Evolutionary conservation across 139 green algal genomes (phyloP).

Genomic region (Monoraphidium neglectum): DNA sequence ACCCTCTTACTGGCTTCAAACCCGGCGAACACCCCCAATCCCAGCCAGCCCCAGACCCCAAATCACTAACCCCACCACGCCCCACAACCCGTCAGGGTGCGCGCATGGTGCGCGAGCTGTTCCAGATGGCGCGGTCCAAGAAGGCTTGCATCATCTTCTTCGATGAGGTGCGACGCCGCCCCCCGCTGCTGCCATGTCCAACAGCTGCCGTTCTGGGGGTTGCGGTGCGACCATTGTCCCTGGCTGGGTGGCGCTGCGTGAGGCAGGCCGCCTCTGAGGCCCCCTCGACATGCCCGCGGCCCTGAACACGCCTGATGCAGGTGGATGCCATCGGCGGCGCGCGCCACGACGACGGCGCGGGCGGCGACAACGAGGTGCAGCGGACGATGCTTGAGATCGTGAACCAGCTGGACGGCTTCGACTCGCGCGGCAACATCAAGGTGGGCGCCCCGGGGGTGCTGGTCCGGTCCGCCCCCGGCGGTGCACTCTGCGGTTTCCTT

Average conservation of each 20-base stretch:
- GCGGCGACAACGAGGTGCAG: conserved; percentile 99
- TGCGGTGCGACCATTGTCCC: no score
- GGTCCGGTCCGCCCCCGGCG: no score
- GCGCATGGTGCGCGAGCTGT: conserved; percentile 96
- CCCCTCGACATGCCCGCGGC: no score
- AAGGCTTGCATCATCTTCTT: conserved; percentile 99
- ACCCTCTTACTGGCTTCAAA: no score
- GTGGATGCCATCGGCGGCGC: conserved; percentile 59
- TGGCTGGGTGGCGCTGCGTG: no score
- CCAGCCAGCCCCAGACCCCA: no score
- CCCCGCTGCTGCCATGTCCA: no score
- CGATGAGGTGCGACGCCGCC: conserved; percentile 87
- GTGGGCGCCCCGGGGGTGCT: conserved; percentile 34
- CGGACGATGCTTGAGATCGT: conserved; percentile 99
- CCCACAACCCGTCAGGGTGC: conserved; percentile 63
- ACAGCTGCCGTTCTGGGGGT: no score
- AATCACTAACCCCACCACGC: neutral
- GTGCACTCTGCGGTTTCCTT: no score
- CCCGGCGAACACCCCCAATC: no score
- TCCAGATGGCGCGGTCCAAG: conserved; percentile 97
- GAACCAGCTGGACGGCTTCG: conserved; percentile 99
- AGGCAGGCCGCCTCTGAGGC: no score
- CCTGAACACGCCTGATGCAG: no score
- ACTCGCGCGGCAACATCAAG: conserved; percentile 99
- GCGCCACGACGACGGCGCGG: conserved; percentile 93